Conservation (phyloP, 345 rosid genomes). For the Eucalyptus guilfoylei region DNA sequence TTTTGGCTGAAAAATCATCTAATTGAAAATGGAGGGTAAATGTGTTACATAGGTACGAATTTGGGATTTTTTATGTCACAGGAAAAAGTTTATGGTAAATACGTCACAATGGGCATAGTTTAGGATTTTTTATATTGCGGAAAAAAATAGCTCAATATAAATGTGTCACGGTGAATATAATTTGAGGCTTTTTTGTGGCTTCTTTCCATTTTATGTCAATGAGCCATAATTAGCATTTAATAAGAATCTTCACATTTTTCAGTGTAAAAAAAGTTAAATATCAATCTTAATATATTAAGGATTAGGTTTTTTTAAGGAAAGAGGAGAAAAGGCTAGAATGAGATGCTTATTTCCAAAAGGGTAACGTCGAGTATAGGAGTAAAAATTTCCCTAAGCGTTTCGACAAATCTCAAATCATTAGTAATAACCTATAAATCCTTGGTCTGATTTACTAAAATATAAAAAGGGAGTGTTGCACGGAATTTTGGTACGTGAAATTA, state of each 20-base stretch:
- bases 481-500: neutral
- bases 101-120: fast-evolving
- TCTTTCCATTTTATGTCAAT: too few relatives aligned
- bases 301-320: neutral
- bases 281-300: fast-evolving
- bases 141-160: too few relatives aligned
- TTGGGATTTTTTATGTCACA: too few relatives aligned
- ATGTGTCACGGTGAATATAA: too few relatives aligned
- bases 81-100: too few relatives aligned
- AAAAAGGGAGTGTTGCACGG: too few relatives aligned
- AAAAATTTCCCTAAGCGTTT: neutral
- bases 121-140: fast-evolving
- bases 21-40: too few relatives aligned
- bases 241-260: neutral
- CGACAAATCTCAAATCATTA: neutral
- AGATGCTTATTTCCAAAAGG: neutral
- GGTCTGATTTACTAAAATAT: neutral
- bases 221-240: neutral
- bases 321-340: neutral
- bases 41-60: too few relatives aligned
- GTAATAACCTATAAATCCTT: neutral
- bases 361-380: neutral
- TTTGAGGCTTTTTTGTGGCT: too few relatives aligned
- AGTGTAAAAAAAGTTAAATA: neutral
- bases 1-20: too few relatives aligned